These are phyloP conservation scores for Neurospora sp. DNA, from an alignment of 495 filamentous ascomycete genomes.

Conservation along the genomic window DNA sequence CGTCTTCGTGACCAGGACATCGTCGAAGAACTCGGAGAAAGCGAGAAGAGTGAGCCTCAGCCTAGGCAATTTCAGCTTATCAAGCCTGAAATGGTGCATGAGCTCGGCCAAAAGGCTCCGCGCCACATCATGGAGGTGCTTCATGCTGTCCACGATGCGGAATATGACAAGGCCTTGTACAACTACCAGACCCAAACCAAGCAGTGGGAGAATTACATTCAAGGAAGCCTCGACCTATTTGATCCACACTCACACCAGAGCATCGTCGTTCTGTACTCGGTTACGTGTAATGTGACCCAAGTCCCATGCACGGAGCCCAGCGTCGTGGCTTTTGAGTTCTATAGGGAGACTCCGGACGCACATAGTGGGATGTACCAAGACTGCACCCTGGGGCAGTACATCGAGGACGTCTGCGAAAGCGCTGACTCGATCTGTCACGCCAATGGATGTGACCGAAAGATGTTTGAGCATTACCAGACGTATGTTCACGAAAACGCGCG, in stretches of 20 bases:
- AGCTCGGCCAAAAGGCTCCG: slow-evolving; percentile 62
- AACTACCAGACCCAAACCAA: slow-evolving; percentile 89
- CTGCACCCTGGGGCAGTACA: slow-evolving; percentile 88
- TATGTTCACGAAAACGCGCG: slow-evolving; percentile 96
- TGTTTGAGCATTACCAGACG: slow-evolving; percentile 90
- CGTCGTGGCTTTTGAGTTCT: slow-evolving; percentile 77
- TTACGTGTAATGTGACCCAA: slow-evolving; percentile 82
- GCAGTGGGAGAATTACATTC: slow-evolving; percentile 89
- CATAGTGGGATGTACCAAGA: slow-evolving; percentile 60
- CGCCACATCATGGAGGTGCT: slow-evolving; percentile 85
- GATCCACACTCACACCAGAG: slow-evolving; percentile 92
- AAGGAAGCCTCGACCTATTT: slow-evolving; percentile 75
- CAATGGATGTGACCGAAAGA: slow-evolving; percentile 77
- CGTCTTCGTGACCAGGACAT: slow-evolving; percentile 70
- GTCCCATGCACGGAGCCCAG: slow-evolving; percentile 88
- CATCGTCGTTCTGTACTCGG: slow-evolving; percentile 87
- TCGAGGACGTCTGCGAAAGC: slow-evolving; percentile 77
- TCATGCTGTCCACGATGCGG: slow-evolving; percentile 87
- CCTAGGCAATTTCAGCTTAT: slow-evolving; percentile 67
- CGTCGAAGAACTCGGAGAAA: slow-evolving; percentile 40
- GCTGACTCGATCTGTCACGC: slow-evolving; percentile 66
- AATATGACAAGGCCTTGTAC: slow-evolving; percentile 90
- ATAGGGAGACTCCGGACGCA: slow-evolving; percentile 71
- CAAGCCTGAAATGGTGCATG: slow-evolving; percentile 87
- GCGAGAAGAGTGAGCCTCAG: slow-evolving; percentile 51